These are phyloP conservation scores for Physaria fendleri DNA, from an alignment of 345 rosid genomes.

Conservation along the genomic window DNA sequence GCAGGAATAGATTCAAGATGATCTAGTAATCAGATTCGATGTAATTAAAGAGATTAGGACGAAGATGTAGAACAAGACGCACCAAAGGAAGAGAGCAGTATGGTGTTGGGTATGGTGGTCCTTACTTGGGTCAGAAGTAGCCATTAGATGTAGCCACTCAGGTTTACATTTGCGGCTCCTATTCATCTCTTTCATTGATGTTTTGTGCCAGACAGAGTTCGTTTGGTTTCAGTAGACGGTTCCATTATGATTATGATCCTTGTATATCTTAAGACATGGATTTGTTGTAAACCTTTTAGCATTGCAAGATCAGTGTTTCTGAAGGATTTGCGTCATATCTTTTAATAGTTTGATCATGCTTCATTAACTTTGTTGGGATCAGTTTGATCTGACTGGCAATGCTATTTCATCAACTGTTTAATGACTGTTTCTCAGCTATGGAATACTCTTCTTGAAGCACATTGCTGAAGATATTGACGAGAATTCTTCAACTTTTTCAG, in stretches of 20 bases:
- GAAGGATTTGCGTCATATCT: no score
- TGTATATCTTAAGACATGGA: neutral
- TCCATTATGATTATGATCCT: neutral
- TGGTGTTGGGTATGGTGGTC: constrained; percentile 43
- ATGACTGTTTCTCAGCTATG: constrained; percentile 60
- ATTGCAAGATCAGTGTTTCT: constrained; percentile 10
- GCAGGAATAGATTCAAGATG: no score
- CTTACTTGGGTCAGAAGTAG: constrained; percentile 83
- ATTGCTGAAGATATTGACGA: constrained; percentile 62
- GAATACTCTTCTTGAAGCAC: constrained; percentile 60
- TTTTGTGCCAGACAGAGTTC: neutral
- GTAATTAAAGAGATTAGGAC: no score
- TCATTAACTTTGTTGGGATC: no score
- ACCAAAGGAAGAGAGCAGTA: constrained; percentile 79
- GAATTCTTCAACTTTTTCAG: constrained; percentile 60
- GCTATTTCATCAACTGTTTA: no score
- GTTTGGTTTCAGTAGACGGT: neutral
- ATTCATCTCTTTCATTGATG: neutral
- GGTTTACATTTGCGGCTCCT: constrained; percentile 26
- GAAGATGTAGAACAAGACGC: no score
- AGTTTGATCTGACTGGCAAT: no score
- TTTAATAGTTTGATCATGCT: no score
- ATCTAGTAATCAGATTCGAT: no score
- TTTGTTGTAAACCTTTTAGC: neutral
- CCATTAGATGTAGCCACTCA: constrained; percentile 35